Evolutionary conservation across 2,329 filamentous ascomycete species (phyloP), one percentile per base, ranked within the genome.

Genomic region (Colletotrichum tropicale): DNA sequence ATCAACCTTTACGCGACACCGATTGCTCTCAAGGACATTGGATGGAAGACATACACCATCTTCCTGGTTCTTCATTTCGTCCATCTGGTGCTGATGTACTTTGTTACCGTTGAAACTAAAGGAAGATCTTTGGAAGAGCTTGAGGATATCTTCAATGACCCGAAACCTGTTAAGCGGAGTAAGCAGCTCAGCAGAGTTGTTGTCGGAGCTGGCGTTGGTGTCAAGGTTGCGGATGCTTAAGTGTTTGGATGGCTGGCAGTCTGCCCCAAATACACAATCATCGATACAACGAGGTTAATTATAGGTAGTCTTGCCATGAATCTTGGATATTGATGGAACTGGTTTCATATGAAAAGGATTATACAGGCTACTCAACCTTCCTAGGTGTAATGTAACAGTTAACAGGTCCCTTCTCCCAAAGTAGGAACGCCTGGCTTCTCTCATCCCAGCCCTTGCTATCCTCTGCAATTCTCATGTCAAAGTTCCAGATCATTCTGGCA

Each of bases 61-160:
- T 82, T 88, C 65, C 85, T 83, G 78, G 84, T 86, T 79, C 83
- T 88, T 75, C 88, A 87, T 78, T 85, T 74, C n/a, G 60, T 74
- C 4, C 74, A 78, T 26, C 72, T 70, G 55, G 48, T 73, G 2
- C 36, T 78, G 56, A 78, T 78, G 75, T 78, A 77, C n/a, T 71
- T 77, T 24, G 75, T 77, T n/a, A 68, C 64, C 8, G 77, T 89
- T 60, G 89, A 91, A 81, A 91, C 89, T 16, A 86, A 85, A 66
- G 88, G 89, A 12, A 87, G 88, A 4, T 90, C 89, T 18, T 87
- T 91, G 10, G 89, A 91, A 79, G 89, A 91, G 79, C 84, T 91
- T 60, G 89, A 89, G 68, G 87, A 88, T 80, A 88, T 91, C 79
- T 90, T 91, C 79, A 89, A 91, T 76, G 89, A 80, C 21, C 72